Conservation (phyloP, 192 early-diverging fungal species). For the Dissophora globulifera region DNA sequence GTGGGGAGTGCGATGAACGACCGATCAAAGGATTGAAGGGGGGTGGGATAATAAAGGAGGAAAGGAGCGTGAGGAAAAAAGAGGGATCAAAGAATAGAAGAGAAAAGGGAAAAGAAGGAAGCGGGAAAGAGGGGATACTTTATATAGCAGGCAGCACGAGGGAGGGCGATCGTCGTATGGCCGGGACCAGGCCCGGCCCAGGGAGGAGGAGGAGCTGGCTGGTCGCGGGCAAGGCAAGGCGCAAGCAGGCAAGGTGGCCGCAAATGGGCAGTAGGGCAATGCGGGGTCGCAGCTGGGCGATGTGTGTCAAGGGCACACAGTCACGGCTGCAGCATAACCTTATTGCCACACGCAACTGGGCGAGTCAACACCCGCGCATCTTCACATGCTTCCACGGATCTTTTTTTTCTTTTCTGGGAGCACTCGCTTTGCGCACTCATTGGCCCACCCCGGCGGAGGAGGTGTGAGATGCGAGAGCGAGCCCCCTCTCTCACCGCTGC, state of each 20-base stretch:
- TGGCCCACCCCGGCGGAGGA: slow-evolving; percentile 5
- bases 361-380: too few species aligned
- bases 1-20: slow-evolving; percentile 7
- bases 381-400: slow-evolving; percentile 1
- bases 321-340: neutral
- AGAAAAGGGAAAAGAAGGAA: slow-evolving; percentile 4
- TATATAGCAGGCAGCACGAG: neutral
- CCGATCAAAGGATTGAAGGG: neutral
- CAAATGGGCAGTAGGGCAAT: too few species aligned
- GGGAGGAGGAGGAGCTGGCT: too few species aligned
- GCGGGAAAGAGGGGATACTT: neutral
- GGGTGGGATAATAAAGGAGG: neutral
- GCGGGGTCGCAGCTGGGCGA: too few species aligned
- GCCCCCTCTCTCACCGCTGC: too few species aligned
- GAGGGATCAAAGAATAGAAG: slow-evolving; percentile 6
- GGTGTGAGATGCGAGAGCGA: too few species aligned
- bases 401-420: neutral
- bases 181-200: neutral
- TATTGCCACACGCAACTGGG: too few species aligned
- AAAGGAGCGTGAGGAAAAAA: neutral
- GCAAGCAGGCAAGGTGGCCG: too few species aligned
- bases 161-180: neutral
- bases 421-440: slow-evolving; percentile 7
- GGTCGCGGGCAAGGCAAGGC: too few species aligned
- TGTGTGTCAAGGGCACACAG: too few species aligned